A percentile compares a stretch with the other conserved stretches of the same genome.
These are phyloP conservation scores for Fraxinus baroniana DNA, from an alignment of 305 asterid species.

Conservation along the genomic window DNA sequence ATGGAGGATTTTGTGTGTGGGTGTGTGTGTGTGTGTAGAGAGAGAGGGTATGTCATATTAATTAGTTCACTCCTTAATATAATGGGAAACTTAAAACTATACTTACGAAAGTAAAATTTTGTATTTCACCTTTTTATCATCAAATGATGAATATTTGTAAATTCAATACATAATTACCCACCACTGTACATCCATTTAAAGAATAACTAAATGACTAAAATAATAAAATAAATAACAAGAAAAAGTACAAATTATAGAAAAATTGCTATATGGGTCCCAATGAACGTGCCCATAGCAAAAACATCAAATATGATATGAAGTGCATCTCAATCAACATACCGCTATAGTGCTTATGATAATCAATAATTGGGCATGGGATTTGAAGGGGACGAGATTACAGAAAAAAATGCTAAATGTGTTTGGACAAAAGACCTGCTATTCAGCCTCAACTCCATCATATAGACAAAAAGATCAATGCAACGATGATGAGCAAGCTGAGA, in stretches of 20 bases:
- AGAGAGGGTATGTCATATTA: neutral
- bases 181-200: neutral
- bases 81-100: neutral
- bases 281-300: neutral
- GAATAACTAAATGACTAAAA: neutral
- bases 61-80: neutral
- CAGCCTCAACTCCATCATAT: conserved; percentile 98
- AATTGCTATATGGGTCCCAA: neutral
- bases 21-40: neutral
- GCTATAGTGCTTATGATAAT: conserved; percentile 12
- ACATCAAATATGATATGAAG: neutral
- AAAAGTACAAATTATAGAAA: neutral
- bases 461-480: conserved; percentile 92
- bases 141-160: neutral
- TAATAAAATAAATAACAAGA: neutral
- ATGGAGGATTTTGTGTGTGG: neutral
- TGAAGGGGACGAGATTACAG: neutral
- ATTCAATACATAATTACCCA: neutral
- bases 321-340: conserved; percentile 8
- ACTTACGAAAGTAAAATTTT: neutral
- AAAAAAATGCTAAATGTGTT: conserved; percentile 8
- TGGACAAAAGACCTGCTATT: conserved; percentile 71
- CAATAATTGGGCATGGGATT: neutral
- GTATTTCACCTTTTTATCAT: neutral
- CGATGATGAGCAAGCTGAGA: conserved; percentile 95